Percentiles rank a stretch among this genome's conserved stretches.
phyloP scores from a whole-genome alignment of 352 stramenopile species.

The Aphanomyces stellatus region DNA sequence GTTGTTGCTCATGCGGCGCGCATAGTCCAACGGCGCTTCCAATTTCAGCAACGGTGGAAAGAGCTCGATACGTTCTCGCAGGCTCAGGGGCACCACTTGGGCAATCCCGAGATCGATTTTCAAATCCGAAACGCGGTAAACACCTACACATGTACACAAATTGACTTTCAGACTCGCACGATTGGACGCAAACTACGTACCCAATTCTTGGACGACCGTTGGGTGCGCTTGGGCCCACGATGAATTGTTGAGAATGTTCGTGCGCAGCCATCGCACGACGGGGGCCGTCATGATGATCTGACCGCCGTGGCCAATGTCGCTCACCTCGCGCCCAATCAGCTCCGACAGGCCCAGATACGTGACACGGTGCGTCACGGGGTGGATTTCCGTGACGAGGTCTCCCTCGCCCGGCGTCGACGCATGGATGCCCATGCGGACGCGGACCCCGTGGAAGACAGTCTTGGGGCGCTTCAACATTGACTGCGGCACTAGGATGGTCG shows the following conservation, averaged over 20 bases:
- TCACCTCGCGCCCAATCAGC: slow-evolving; percentile 49
- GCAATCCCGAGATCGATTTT: slow-evolving; percentile 20
- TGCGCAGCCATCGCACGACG: slow-evolving; percentile 37
- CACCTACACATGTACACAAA: no score
- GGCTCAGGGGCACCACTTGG: slow-evolving; percentile 3
- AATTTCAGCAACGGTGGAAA: background rate
- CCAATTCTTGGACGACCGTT: slow-evolving; percentile 7
- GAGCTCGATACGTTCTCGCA: background rate
- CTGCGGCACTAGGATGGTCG: slow-evolving; percentile 21
- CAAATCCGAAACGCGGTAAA: slow-evolving; percentile 12
- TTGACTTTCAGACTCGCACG: background rate
- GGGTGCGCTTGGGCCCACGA: background rate
- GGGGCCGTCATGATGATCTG: slow-evolving; percentile 63
- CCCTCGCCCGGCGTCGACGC: slow-evolving; percentile 40
- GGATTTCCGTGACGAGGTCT: slow-evolving; percentile 40
- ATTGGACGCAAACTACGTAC: background rate
- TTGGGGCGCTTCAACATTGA: background rate
- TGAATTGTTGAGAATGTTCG: background rate
- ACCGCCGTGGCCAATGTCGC: slow-evolving; percentile 51
- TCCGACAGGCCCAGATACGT: slow-evolving; percentile 61
- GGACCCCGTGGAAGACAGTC: slow-evolving; percentile 45
- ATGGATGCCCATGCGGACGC: slow-evolving; percentile 73
- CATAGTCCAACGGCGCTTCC: background rate
- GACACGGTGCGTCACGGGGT: slow-evolving; percentile 56
- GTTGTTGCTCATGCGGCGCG: background rate